Evolutionary conservation across 768 basidiomycete species (phyloP).

Genomic region (Mycena filopes): DNA sequence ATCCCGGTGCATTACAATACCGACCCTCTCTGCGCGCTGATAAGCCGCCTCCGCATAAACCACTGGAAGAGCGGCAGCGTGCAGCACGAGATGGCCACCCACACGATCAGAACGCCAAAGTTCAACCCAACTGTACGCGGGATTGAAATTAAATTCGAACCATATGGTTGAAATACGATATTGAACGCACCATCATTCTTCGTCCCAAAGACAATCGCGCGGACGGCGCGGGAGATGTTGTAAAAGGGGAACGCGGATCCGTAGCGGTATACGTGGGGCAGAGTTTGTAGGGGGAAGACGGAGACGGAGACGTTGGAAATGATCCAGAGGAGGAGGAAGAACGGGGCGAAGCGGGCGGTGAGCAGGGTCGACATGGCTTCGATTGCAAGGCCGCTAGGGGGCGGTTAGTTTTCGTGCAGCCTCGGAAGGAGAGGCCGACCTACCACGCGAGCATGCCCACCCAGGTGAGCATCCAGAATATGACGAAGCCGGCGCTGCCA

Average conservation of each 20-base stretch:
- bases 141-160: too few species aligned
- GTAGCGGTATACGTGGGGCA: constrained; percentile 70
- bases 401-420: too few species aligned
- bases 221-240: constrained; percentile 66
- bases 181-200: constrained; percentile 66
- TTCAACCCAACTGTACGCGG: constrained; percentile 72
- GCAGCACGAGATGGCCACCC: constrained; percentile 65
- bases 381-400: constrained; percentile 64
- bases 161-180: too few species aligned
- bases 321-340: constrained; percentile 75
- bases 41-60: constrained; percentile 30
- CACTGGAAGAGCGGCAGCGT: constrained; percentile 64
- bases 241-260: constrained; percentile 81
- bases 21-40: too few species aligned
- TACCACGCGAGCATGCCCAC: constrained; percentile 66
- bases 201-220: constrained; percentile 72
- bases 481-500: constrained; percentile 62
- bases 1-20: too few species aligned
- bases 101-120: constrained; percentile 68
- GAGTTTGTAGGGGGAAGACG: constrained; percentile 65
- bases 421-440: constrained; percentile 36
- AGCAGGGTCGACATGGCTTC: constrained; percentile 69
- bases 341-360: constrained; percentile 60
- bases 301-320: constrained; percentile 71
- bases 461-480: constrained; percentile 78